phyloP scores from a whole-genome alignment of 1,284 basidiomycete species.

The Mycena citricolor region DNA sequence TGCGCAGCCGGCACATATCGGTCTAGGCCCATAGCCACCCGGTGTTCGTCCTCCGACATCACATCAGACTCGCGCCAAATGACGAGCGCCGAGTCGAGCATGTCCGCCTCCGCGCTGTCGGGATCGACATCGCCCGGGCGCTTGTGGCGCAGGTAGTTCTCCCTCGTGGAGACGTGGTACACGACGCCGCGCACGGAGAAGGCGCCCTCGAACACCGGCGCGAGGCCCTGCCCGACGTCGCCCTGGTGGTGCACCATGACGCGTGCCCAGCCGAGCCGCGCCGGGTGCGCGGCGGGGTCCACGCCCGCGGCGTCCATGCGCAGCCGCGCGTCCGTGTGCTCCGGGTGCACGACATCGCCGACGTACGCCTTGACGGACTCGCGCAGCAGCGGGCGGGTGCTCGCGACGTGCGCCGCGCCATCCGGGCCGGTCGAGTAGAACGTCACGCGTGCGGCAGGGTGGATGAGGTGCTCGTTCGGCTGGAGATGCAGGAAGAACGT shows the following conservation, averaged over 20 bases:
- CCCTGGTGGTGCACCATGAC: constrained; percentile 72
- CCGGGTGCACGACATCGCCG: constrained; percentile 63
- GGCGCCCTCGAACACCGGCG: constrained; percentile 74
- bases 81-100: constrained; percentile 55
- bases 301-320: constrained; percentile 59
- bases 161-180: constrained; percentile 75
- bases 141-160: constrained; percentile 67
- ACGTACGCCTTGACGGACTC: constrained; percentile 62
- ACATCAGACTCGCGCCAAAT: constrained; percentile 73
- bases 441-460: constrained; percentile 71
- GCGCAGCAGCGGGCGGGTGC: constrained; percentile 52
- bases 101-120: constrained; percentile 38
- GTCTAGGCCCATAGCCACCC: constrained; percentile 33
- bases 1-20: constrained; percentile 29
- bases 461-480: constrained; percentile 75
- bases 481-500: constrained; percentile 67
- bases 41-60: constrained; percentile 49
- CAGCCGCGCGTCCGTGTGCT: constrained; percentile 52
- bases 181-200: constrained; percentile 68
- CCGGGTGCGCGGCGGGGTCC: constrained; percentile 41
- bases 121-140: constrained; percentile 62
- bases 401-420: constrained; percentile 45
- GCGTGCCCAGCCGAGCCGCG: constrained; percentile 67
- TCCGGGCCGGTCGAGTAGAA: constrained; percentile 51
- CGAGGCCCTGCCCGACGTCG: constrained; percentile 42